Base-by-base conservation (phyloP, 1,284 basidiomycete genomes). In the Schizopora paradoxa region DNA sequence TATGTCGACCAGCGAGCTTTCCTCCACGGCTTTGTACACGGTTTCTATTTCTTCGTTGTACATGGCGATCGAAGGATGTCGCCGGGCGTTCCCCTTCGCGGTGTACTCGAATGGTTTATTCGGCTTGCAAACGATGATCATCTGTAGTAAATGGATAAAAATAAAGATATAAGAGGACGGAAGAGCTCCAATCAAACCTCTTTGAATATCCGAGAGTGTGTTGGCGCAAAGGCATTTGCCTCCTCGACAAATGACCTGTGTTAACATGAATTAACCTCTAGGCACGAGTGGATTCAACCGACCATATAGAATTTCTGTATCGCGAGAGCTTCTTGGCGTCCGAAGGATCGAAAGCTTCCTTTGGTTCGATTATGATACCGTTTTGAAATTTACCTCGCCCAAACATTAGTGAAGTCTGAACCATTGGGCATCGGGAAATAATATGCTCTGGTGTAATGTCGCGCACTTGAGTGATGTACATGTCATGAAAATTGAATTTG, bases 21-120 rank as follows among this genome's bases (percentile, higher is more conserved):
- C 28, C n/a, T 31, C 10, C 10, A 31, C 28, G 10, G 28, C 28
- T n/a, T 8, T n/a, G 52, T 69, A 69, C 1, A 68, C 41, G 0
- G 54, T 51, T 19, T 63, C 55, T 35, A 68, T 66, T 51, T 69
- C 66, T 1, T 44, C 29, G 3, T 61, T 55, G 47, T 70, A 69
- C 0, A 63, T 58, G 1, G 50, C 54, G 23, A 69, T 51, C 19
- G 66, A 59, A 31, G 14, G 8, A 26, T 59, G 56, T 1, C 66
- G 57, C 3, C 64, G 60, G 1, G 57, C 47, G 2, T 62, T 61
- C 26, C 55, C 56, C 50, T 69, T 69, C 6, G 60, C 58, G 1
- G 65, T 69, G 41, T 63, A 63, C 4, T 21, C 33, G 3, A 45
- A 45, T 14, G 43, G 43, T 3, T 45, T 23, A 10, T 18, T 26